Base-by-base conservation (phyloP, 192 early-diverging fungal species). In the Umbelopsis vinacea region DNA sequence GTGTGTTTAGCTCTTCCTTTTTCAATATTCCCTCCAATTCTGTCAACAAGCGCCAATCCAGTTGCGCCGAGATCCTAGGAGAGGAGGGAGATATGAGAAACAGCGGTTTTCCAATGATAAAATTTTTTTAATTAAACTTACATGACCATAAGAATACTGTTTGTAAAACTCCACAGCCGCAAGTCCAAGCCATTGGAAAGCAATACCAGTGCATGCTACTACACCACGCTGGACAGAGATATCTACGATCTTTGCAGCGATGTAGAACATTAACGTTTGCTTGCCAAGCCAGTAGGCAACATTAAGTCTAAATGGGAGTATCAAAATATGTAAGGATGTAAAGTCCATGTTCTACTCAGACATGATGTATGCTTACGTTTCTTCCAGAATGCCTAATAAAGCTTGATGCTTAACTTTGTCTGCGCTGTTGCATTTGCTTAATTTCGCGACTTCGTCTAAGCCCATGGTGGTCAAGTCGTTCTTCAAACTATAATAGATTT, bases 241-340 rank as follows among this genome's bases (percentile, higher is more conserved):
- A 46, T 67, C 69, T 24, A 78, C 69, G 1, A 74, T 45, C 40
- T 69, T 78, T 4, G 55, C 71, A 0, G 69, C 53, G 23, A 74
- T 50, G 19, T 68, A 78, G 57, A 78, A 78, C 72, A 78, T 55
- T 12, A 69, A 52, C 6, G 48, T 47, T 29, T 74, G 77, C 26
- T 71, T 73, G 17, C 72, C 71, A 14, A 68, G 45, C 77, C 77
- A 78, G 46, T 78, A 78, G 40, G 69, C 72, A 10, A 50, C 46
- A 3, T 67, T 73, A 23, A 66, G 68, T n/a, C 66, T 68, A 69
- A 23, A 43, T 43, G 11, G n/a, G 40, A 43, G 40, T 43, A 12
- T 6, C 3, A 43, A 43, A 43, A 12, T 43, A 12, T 43, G 29
- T 29, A 2, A 43, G n/a, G 6, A 43, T 43, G 6, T 12, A 6